These are phyloP conservation scores for Zymoseptoria tritici DNA, from an alignment of 2,329 filamentous ascomycete species.

Conservation along the genomic window DNA sequence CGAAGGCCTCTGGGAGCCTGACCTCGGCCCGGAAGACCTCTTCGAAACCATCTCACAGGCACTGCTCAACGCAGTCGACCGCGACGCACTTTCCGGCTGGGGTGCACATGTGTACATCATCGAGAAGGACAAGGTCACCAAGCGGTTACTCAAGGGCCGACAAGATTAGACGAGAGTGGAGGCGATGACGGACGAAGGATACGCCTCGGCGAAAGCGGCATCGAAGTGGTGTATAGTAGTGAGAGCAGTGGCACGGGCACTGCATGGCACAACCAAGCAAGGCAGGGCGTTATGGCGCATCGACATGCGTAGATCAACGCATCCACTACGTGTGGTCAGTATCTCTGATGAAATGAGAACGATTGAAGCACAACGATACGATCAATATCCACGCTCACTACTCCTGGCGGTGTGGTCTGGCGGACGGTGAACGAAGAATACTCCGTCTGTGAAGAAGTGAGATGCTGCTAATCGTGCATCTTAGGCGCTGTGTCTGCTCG, in stretches of 20 bases:
- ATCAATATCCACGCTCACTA: not conserved
- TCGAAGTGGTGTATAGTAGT: conserved; percentile 14
- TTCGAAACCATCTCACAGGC: conserved; percentile 98
- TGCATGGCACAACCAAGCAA: conserved; percentile 9
- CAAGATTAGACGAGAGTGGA: conserved; percentile 54
- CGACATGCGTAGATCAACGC: not conserved
- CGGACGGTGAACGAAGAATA: no score
- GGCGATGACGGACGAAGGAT: not conserved
- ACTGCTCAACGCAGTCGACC: conserved; percentile 88
- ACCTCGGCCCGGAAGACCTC: conserved; percentile 87
- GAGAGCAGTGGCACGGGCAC: conserved; percentile 2
- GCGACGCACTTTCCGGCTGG: conserved; percentile 95
- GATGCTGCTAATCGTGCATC: no score
- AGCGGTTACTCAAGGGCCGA: conserved; percentile 94
- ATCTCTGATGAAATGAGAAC: conserved; percentile 14
- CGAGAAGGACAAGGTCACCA: conserved; percentile 99
- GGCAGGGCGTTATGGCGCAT: conserved; percentile 9
- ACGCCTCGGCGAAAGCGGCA: not conserved
- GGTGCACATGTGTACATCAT: conserved; percentile 99
- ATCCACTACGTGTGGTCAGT: conserved; percentile 1
- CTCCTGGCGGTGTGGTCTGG: no score
- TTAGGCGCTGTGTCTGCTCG: no score
- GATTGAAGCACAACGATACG: not conserved
- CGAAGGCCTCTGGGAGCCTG: conserved; percentile 94
- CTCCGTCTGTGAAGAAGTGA: no score